Conservation (phyloP, 177 flowering plant genomes). For the Vitis hybrid region DNA sequence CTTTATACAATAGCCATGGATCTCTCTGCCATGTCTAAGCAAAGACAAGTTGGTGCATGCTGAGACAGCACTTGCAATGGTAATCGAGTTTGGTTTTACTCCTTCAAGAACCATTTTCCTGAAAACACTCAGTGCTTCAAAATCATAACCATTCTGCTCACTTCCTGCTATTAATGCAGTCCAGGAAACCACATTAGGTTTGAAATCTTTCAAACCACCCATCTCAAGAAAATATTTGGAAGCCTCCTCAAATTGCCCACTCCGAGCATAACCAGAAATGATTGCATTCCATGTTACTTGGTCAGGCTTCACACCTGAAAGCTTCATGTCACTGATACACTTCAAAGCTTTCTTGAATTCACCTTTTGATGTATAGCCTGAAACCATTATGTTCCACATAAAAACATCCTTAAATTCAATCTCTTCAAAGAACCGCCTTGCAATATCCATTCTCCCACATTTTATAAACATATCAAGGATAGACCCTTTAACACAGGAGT, state of each 20-base stretch:
- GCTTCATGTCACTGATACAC: slow-evolving; percentile 31
- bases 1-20: slow-evolving; percentile 39
- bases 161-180: slow-evolving; percentile 39
- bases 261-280: slow-evolving; percentile 35
- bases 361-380: slow-evolving; percentile 33
- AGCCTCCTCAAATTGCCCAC: slow-evolving; percentile 37
- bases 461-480: slow-evolving; percentile 39
- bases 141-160: slow-evolving; percentile 33
- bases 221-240: slow-evolving; percentile 24
- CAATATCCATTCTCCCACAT: slow-evolving; percentile 35
- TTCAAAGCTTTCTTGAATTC: slow-evolving; percentile 31
- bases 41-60: slow-evolving; percentile 38
- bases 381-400: slow-evolving; percentile 42
- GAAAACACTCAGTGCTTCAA: slow-evolving; percentile 31
- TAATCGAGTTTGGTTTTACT: slow-evolving; percentile 36
- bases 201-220: slow-evolving; percentile 17
- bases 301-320: slow-evolving; percentile 34
- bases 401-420: slow-evolving; percentile 34
- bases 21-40: slow-evolving; percentile 33
- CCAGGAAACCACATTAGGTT: slow-evolving; percentile 48
- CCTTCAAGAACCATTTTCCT: slow-evolving; percentile 33
- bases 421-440: slow-evolving; percentile 26
- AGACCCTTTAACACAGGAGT: slow-evolving; percentile 34
- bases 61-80: slow-evolving; percentile 35
- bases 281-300: slow-evolving; percentile 42